A percentile compares a stretch with the other conserved stretches of the same genome.
These are phyloP conservation scores for Hirsutella thompsonii DNA, from an alignment of 2,329 filamentous ascomycete genomes.

Conservation along the genomic window DNA sequence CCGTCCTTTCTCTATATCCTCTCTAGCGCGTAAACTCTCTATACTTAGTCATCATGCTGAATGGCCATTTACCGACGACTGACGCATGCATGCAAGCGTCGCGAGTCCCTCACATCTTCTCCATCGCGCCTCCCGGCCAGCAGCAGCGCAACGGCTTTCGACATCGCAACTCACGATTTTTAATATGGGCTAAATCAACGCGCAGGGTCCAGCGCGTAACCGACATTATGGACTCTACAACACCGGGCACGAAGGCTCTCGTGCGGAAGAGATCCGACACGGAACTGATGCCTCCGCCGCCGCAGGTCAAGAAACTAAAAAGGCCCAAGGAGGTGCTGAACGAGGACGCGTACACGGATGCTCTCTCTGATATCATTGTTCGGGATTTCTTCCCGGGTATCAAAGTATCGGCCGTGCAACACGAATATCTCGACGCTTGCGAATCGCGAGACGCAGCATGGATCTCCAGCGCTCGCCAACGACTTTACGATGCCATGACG, in stretches of 20 bases:
- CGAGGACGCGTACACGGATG: conserved; percentile 86
- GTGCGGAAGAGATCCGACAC: conserved; percentile 56
- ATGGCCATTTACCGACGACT: too few species aligned
- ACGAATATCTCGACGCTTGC: conserved; percentile 84
- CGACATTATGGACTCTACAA: conserved; percentile 22
- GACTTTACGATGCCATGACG: conserved; percentile 69
- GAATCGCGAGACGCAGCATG: conserved; percentile 75
- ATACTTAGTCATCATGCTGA: too few species aligned
- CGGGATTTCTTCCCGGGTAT: conserved; percentile 95
- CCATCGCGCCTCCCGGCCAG: too few species aligned
- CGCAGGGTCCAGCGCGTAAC: background rate
- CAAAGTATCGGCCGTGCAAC: conserved; percentile 71
- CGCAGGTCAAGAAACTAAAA: conserved; percentile 78
- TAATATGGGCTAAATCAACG: background rate
- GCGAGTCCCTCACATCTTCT: background rate
- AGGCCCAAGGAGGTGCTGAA: conserved; percentile 77
- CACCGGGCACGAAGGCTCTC: conserved; percentile 39
- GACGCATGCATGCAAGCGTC: background rate
- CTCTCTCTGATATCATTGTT: conserved; percentile 85
- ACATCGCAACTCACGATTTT: too few species aligned
- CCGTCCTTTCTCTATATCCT: too few species aligned
- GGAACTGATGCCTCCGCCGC: conserved; percentile 75
- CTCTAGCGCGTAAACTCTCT: too few species aligned
- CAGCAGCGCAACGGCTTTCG: too few species aligned
- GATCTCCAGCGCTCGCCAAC: conserved; percentile 70